Conservation (phyloP, 2,329 filamentous ascomycete species). For the Anthostomella pinea region DNA sequence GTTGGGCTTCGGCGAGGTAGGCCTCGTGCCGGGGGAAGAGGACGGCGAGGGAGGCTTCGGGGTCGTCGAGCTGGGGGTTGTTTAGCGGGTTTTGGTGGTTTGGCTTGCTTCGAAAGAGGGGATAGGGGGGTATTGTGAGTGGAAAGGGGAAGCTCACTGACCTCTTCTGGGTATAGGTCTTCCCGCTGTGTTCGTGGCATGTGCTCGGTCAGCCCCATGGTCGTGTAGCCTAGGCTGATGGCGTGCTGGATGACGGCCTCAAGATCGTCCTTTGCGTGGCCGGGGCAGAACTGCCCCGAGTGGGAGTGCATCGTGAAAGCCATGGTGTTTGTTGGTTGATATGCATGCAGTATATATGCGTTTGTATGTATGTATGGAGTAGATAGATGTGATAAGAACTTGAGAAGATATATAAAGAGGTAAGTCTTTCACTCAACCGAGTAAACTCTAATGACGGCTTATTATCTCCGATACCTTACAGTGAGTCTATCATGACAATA, state of each 20-base stretch:
- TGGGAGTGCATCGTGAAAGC: constrained; percentile 98
- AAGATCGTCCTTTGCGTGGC: constrained; percentile 80
- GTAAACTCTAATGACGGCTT: too few relatives aligned
- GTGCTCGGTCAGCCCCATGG: constrained; percentile 89
- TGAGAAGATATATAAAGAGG: too few relatives aligned
- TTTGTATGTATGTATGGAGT: not conserved
- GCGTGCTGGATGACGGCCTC: constrained; percentile 81
- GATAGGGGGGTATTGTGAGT: constrained; percentile 2
- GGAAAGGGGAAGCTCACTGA: constrained; percentile 30
- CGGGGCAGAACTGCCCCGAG: constrained; percentile 93
- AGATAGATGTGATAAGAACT: not conserved
- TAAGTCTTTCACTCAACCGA: too few relatives aligned
- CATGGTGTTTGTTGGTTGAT: constrained; percentile 51
- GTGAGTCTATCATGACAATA: too few relatives aligned
- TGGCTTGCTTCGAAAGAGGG: too few relatives aligned
- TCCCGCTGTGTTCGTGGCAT: constrained; percentile 74
- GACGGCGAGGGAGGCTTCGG: constrained; percentile 44
- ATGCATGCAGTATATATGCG: not conserved
- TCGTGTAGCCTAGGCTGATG: constrained; percentile 73
- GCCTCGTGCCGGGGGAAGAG: constrained; percentile 60
- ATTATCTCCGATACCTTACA: too few relatives aligned
- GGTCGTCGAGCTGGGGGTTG: constrained; percentile 46
- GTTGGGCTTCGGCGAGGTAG: constrained; percentile 73
- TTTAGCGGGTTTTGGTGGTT: too few relatives aligned
- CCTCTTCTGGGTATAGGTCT: constrained; percentile 93